These are phyloP conservation scores for Rhytidhysteron rufulum DNA, from an alignment of 2,329 filamentous ascomycete species.

Conservation along the genomic window DNA sequence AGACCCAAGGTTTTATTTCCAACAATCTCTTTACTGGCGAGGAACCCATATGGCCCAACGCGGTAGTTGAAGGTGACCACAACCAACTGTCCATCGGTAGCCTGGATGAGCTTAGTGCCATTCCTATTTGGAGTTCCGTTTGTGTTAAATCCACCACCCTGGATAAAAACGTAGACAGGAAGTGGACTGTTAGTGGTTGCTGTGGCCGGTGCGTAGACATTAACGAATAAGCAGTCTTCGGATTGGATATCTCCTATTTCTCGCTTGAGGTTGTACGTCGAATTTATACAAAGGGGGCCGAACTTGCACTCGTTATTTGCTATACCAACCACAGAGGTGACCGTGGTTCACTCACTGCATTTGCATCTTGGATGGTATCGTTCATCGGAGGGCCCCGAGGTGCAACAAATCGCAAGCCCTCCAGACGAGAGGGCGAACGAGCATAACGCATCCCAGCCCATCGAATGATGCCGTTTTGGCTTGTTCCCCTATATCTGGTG, in stretches of 20 bases:
- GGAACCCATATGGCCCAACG: conserved; percentile 38
- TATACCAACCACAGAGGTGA: no score
- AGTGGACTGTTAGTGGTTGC: conserved; percentile 28
- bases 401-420: conserved; percentile 55
- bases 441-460: conserved; percentile 77
- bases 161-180: conserved; percentile 40
- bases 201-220: conserved; percentile 34
- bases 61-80: conserved; percentile 40
- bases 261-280: conserved; percentile 15
- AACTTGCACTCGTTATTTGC: no score
- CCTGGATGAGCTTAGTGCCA: conserved; percentile 28
- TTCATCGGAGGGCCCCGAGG: conserved; percentile 58
- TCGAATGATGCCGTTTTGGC: conserved; percentile 58
- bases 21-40: conserved; percentile 28
- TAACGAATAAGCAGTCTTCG: conserved; percentile 39
- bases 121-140: conserved; percentile 36
- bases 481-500: conserved; percentile 59
- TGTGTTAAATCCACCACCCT: conserved; percentile 36
- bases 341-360: no score
- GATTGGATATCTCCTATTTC: conserved; percentile 27
- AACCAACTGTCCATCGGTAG: conserved; percentile 27
- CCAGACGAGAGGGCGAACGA: conserved; percentile 23
- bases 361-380: conserved; percentile 50
- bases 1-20: conserved; percentile 24
- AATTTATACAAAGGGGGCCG: conserved; percentile 31